Base-by-base conservation (phyloP, 2,329 filamentous ascomycete species). In the Beauveria rudraprayagi region DNA sequence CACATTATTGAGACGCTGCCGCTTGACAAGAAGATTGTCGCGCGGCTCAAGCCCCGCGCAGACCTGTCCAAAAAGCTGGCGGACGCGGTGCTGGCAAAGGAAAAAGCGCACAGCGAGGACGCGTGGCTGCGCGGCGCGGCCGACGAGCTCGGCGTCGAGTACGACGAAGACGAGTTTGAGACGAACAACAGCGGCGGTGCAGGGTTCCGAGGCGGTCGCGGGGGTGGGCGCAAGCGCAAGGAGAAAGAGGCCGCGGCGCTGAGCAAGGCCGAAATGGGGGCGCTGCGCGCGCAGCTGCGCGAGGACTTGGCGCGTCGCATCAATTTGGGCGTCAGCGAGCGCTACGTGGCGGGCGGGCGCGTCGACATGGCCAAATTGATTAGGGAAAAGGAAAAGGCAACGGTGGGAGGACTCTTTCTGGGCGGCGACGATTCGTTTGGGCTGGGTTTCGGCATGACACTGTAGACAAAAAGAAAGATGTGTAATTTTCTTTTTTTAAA, bases 61-160 rank as follows among this genome's bases (percentile, higher is more conserved):
- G 83, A 81, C 2, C 79, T 97, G 1, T 87, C 92, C n/a, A 96
- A 97, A 75, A 86, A 87, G 70, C 87, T 99, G 16, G 89, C 92
- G 0, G 93, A 97, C 68, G 83, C 89, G 1, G 80, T 80, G 1
- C 83, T 94, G 9, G 93, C 92, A 8, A 96, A 96, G 75, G 91
- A 95, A 70, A 96, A 93, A 75, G 85, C 88, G 10, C 85, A 84
- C 60, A 88, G 89, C 68, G 90, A 96, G 67, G 90, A 96, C 66
- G 85, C 91, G 61, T 94, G 92, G 86, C 78, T 97, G 67, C 85
- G 85, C 48, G 84, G 84, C 53, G 92, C 92, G 0, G 94, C 94
- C 0, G 92, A 97, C 62, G 93, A 97, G 65, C 80, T 99, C 0
- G 94, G 94, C 1, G 90, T 97, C 0, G 93, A 97, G 57, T 96